A percentile compares a stretch with the other conserved stretches of the same genome.
Evolutionary conservation across 1,284 basidiomycete species (phyloP).

Genomic region (Microbotryum violaceum): DNA sequence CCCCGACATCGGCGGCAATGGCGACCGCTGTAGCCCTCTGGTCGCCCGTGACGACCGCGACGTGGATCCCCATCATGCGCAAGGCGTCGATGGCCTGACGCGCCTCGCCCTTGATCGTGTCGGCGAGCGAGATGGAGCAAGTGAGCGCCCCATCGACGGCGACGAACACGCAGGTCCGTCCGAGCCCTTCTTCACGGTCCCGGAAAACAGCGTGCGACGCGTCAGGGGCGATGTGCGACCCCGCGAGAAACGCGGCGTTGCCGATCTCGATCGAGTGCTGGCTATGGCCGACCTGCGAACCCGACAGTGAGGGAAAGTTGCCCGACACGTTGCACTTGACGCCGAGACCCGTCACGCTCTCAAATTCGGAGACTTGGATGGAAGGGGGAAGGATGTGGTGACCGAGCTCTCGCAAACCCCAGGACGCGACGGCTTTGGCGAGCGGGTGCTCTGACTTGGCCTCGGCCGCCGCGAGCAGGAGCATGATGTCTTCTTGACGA

Average conservation of each 20-base stretch:
- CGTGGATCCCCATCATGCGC: conserved; percentile 76
- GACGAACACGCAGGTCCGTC: conserved; percentile 78
- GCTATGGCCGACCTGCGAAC: conserved; percentile 8
- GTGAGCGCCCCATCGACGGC: conserved; percentile 48
- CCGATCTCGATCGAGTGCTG: conserved; percentile 56
- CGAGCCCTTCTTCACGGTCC: conserved; percentile 55
- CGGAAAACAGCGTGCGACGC: conserved; percentile 57
- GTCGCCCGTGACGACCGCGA: conserved; percentile 87
- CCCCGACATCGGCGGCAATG: conserved; percentile 78
- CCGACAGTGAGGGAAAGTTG: conserved; percentile 44
- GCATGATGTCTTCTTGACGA: conserved; percentile 35
- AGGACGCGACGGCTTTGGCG: conserved; percentile 77
- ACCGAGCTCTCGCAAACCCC: conserved; percentile 61
- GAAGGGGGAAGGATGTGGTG: conserved; percentile 48
- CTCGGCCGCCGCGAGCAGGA: conserved; percentile 75
- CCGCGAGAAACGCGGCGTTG: conserved; percentile 60
- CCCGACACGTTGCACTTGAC: conserved; percentile 49
- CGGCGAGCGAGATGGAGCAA: conserved; percentile 60
- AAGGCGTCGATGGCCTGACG: conserved; percentile 69
- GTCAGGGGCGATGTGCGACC: conserved; percentile 48
- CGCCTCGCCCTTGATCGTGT: conserved; percentile 74
- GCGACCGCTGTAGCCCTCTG: conserved; percentile 71
- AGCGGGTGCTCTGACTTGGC: conserved; percentile 91
- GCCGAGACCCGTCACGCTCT: conserved; percentile 81
- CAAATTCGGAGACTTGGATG: conserved; percentile 54